A percentile compares a stretch with the other conserved stretches of the same genome.
Conservation (phyloP, 768 basidiomycete species). For the Boletus fagicola region DNA sequence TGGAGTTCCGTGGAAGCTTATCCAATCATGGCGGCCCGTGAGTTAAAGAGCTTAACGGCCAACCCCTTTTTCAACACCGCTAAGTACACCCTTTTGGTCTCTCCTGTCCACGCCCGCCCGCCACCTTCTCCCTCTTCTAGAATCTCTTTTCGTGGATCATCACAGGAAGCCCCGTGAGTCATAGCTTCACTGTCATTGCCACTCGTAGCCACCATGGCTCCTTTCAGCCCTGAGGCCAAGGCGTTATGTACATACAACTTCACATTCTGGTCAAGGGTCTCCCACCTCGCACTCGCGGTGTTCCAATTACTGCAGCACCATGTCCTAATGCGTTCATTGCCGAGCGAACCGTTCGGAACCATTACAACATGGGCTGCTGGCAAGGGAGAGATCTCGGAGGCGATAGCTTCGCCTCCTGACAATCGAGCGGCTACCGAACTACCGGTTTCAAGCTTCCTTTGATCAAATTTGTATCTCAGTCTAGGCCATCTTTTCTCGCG, state of each 20-base stretch:
- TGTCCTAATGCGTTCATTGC: constrained; percentile 27
- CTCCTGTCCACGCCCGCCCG: constrained; percentile 13
- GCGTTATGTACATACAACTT: constrained; percentile 12
- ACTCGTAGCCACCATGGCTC: constrained; percentile 1
- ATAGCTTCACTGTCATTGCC: constrained; percentile 6
- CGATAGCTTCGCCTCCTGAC: constrained; percentile 33
- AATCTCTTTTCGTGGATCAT: constrained; percentile 27
- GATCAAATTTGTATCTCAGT: constrained; percentile 31
- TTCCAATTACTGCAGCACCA: constrained; percentile 19
- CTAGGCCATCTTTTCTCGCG: constrained; percentile 27
- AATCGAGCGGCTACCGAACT: constrained; percentile 32
- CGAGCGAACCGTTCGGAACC: constrained; percentile 28
- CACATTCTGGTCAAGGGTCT: constrained; percentile 11
- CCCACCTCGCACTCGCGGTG: constrained; percentile 15
- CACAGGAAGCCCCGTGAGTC: constrained; percentile 17
- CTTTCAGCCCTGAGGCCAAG: constrained; percentile 14
- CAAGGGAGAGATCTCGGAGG: constrained; percentile 34
- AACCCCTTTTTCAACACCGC: constrained; percentile 31
- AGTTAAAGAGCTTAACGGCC: constrained; percentile 45
- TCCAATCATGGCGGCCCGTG: constrained; percentile 33
- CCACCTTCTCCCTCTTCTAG: constrained; percentile 2
- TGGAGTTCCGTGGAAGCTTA: constrained; percentile 40
- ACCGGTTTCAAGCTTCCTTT: constrained; percentile 30
- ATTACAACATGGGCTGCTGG: constrained; percentile 33
- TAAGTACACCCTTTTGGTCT: constrained; percentile 10